Evolutionary conservation across 495 filamentous ascomycete genomes (phyloP), one percentile per base, ranked within the genome.

Genomic region (Trypethelium eluteriae): DNA sequence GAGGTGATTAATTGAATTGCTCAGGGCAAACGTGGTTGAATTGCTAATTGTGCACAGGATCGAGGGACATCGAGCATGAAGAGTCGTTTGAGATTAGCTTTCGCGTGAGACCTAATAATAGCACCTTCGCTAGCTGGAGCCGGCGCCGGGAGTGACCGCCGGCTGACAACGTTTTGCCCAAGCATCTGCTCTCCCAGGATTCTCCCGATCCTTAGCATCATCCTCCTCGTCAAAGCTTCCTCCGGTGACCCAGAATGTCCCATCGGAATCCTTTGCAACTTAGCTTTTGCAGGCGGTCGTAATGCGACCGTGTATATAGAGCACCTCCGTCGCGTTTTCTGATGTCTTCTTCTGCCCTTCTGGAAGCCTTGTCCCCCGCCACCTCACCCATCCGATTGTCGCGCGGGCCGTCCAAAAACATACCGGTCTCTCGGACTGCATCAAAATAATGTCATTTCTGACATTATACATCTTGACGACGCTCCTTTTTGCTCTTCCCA

Each of bases 81-180:
- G 25, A 36, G 7, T 59, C 53, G 18, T 59, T 59, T 36, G 53
- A 59, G 53, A 59, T 59, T 7, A 59, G 32, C 53, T 18, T 59
- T 36, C 11, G 53, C 53, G 32, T 59, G 32, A 25, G 25, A 25
- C 25, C 25, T 25, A 25, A 25, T 25, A 25, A 25, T 25, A 25
- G 25, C 25, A 25, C 25, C 25, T 25, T 25, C 25, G 1, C 25
- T 25, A 25, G 25, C 25, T 25, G 53, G 7, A 18, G 36, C 25
- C 53, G 53, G 53, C 53, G 25, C 7, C 53, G 53, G 53, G 5
- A 59, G 32, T 36, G 14, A 32, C 53, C 53, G 53, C 3, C 53
- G 53, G 3, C 53, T 1, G 18, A 34, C 3, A 59, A 36, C 32
- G 53, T 59, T 59, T 59, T 32, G 7, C 7, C 53, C 41, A 14